phyloP scores from a whole-genome alignment of 768 basidiomycete genomes.

The Dictyophora rubrovolvata region DNA sequence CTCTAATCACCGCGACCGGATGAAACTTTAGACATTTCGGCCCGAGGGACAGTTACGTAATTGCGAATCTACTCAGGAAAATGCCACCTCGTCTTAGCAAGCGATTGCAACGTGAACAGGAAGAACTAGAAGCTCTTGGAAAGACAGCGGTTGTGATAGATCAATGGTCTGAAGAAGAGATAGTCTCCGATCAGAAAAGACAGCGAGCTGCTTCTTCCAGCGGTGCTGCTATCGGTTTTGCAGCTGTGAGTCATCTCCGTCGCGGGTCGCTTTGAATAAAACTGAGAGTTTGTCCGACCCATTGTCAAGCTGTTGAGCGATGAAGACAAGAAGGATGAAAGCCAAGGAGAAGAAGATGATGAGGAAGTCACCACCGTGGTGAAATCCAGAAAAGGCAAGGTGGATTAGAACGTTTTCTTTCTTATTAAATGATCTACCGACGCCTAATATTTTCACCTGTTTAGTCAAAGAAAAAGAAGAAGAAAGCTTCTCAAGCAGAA shows the following conservation, averaged over 20 bases:
- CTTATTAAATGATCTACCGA: constrained; percentile 19
- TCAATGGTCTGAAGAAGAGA: not conserved
- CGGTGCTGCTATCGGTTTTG: constrained; percentile 12
- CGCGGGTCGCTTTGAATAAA: not conserved
- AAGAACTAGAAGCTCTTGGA: constrained; percentile 54
- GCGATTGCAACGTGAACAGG: constrained; percentile 76
- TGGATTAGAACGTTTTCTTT: constrained; percentile 11
- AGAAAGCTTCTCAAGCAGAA: constrained; percentile 13
- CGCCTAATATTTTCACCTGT: not conserved
- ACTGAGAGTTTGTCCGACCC: not conserved
- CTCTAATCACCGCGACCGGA: no score
- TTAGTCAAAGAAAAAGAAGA: constrained; percentile 34
- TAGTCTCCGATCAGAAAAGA: constrained; percentile 8
- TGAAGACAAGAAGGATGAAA: constrained; percentile 18
- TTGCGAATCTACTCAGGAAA: not conserved
- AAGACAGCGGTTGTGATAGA: not conserved
- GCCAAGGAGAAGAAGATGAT: constrained; percentile 32
- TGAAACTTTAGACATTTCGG: no score
- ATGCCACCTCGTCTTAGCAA: constrained; percentile 76
- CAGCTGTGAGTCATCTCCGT: constrained; percentile 12
- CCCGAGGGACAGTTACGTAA: not conserved
- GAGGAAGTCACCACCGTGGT: constrained; percentile 3
- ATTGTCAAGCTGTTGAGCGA: constrained; percentile 25
- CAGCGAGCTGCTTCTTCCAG: not conserved
- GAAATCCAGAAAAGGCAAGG: constrained; percentile 13